Conservation (phyloP, 495 filamentous ascomycete genomes). For the Pseudevernia furfuracea region DNA sequence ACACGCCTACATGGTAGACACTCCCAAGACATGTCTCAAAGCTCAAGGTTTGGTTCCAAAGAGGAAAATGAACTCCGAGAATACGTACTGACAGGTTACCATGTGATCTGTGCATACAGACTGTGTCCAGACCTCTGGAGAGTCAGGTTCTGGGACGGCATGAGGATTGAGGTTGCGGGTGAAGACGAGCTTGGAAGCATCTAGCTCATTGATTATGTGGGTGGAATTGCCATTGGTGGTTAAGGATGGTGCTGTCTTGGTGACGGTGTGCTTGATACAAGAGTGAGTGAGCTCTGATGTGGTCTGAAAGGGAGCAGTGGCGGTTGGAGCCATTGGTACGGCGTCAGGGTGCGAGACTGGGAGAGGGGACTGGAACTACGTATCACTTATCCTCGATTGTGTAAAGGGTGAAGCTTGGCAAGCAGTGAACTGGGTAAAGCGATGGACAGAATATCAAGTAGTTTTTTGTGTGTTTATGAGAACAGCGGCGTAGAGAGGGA, state of each 20-base stretch:
- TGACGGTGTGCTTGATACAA: slow-evolving; percentile 34
- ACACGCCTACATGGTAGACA: too few species aligned
- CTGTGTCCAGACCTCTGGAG: slow-evolving; percentile 41
- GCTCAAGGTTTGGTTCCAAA: too few species aligned
- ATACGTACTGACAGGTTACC: slow-evolving; percentile 65
- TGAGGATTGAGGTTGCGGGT: slow-evolving; percentile 59
- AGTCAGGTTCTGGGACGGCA: slow-evolving; percentile 56
- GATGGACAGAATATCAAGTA: not conserved
- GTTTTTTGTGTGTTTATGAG: not conserved
- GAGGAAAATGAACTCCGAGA: too few species aligned
- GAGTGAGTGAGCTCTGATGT: slow-evolving; percentile 11
- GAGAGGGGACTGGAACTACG: not conserved
- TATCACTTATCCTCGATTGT: not conserved
- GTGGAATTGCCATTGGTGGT: slow-evolving; percentile 3
- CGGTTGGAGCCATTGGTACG: slow-evolving; percentile 8
- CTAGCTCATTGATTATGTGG: slow-evolving; percentile 41
- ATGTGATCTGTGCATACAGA: slow-evolving; percentile 41
- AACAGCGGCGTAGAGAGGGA: not conserved
- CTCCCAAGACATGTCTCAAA: too few species aligned
- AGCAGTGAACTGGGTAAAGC: not conserved
- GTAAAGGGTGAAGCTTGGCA: not conserved
- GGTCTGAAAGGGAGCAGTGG: slow-evolving; percentile 6
- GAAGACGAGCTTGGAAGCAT: slow-evolving; percentile 66
- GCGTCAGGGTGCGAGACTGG: not conserved
- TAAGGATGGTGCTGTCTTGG: slow-evolving; percentile 23